These are phyloP conservation scores for Xylaria telfairii DNA, from an alignment of 495 filamentous ascomycete genomes.

Conservation along the genomic window DNA sequence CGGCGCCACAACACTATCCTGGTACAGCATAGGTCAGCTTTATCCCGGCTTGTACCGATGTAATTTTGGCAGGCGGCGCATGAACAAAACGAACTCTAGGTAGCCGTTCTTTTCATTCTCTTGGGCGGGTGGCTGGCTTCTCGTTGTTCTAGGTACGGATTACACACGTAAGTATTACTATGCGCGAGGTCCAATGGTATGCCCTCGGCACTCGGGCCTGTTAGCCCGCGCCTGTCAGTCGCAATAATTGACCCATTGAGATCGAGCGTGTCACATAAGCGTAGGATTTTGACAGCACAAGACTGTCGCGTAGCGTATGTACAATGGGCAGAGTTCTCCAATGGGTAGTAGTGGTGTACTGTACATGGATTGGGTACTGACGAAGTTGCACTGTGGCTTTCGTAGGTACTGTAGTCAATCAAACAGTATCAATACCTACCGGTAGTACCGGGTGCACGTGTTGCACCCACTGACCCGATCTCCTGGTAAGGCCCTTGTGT, in stretches of 20 bases:
- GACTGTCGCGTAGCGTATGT: no score
- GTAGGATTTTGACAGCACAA: background rate
- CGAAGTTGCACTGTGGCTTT: conserved; percentile 2
- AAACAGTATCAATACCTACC: background rate
- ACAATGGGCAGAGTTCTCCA: no score
- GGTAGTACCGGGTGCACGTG: no score
- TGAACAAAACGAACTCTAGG: background rate
- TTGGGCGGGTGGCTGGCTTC: background rate
- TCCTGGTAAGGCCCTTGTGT: conserved; percentile 22
- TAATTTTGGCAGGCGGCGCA: conserved; percentile 1
- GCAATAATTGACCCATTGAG: background rate
- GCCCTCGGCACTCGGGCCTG: background rate
- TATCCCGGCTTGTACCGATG: background rate
- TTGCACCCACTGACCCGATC: conserved; percentile 19
- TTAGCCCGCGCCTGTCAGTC: background rate
- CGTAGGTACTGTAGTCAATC: conserved; percentile 23
- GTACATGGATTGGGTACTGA: background rate
- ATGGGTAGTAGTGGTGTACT: background rate
- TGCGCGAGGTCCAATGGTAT: background rate
- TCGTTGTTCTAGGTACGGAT: no score
- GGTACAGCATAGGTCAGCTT: background rate
- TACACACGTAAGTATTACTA: background rate
- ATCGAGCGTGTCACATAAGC: background rate
- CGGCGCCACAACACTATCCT: conserved; percentile 5
- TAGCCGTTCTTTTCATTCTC: background rate